Evolutionary conservation across 2,329 filamentous ascomycete species (phyloP).

Genomic region (Nigrospora oryzae): DNA sequence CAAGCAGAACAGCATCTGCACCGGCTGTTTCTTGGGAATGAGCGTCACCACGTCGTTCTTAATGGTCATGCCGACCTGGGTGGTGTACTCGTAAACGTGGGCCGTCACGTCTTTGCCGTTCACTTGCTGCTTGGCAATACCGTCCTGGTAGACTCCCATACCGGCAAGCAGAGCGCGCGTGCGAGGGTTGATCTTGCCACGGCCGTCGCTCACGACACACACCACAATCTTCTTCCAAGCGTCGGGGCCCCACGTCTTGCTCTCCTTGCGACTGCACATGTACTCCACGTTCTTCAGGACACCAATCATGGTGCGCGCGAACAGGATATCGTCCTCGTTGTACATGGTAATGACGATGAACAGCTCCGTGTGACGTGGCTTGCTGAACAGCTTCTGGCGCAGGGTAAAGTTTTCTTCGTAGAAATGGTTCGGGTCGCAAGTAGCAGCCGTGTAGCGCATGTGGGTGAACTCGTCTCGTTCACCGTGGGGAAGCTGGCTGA

Average conservation of each 20-base stretch:
- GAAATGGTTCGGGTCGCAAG: constrained; percentile 93
- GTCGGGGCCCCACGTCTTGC: constrained; percentile 90
- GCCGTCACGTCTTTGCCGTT: constrained; percentile 94
- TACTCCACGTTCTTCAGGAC: constrained; percentile 98
- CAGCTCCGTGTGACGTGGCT: constrained; percentile 81
- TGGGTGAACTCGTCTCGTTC: constrained; percentile 88
- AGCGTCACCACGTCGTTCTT: constrained; percentile 84
- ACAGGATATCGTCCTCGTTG: constrained; percentile 95
- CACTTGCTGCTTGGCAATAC: constrained; percentile 96
- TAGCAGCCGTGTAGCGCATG: constrained; percentile 98
- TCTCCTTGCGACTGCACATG: constrained; percentile 88
- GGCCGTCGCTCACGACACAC: constrained; percentile 89
- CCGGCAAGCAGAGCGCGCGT: constrained; percentile 84
- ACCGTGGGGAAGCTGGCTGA: constrained; percentile 83
- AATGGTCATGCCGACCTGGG: constrained; percentile 76
- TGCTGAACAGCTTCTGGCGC: constrained; percentile 80
- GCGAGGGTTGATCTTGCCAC: constrained; percentile 83
- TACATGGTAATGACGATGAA: constrained; percentile 99
- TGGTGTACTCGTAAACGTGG: constrained; percentile 94
- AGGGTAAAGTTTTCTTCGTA: constrained; percentile 82
- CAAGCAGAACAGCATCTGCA: constrained; percentile 94
- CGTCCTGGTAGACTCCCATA: constrained; percentile 95
- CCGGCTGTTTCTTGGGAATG: constrained; percentile 77
- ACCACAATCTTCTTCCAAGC: constrained; percentile 99
- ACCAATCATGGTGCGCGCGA: constrained; percentile 96